Base-by-base conservation (phyloP, 306 rosid genomes). In the Cyclanthera cordifolia region DNA sequence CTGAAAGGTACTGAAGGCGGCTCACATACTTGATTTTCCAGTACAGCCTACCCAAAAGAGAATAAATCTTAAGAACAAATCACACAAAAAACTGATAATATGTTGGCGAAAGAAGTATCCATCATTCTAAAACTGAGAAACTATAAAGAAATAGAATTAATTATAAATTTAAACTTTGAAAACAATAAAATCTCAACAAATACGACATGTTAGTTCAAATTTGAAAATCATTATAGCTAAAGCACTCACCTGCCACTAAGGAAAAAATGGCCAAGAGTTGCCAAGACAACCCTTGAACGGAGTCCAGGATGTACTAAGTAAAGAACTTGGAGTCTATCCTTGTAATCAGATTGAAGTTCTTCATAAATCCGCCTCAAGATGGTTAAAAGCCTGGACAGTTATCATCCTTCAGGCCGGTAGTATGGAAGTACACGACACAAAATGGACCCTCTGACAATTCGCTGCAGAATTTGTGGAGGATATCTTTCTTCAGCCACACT, bases 291-390 rank as follows among this genome's bases (percentile, higher is more conserved):
- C 80, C 98, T 78, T 39, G 98, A 93, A 13, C 86, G 98, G 45
- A 93, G 85, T 21, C 98, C 95, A 24, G 96, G 98, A 72, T 93
- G 98, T 67, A 93, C 15, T 16, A 93, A 93, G 78, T 93, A 89
- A 69, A 93, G 58, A 75, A 80, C 74, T 77, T 87, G 85, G 80
- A 93, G 96, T 79, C 91, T 84, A 63, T 89, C 94, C 86, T 87
- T 89, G 71, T 84, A 76, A 34, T 82, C 84, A 58, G 76, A 49
- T 8, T 96, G 86, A 72, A 89, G 89, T 17, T 87, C 95, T 84
- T 93, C 98, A 61, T 89, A 93, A 73, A 93, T 90, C 96, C 95
- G 89, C 88, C 96, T 86, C 82, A 93, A 80, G 78, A 93, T 87
- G 41, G 95, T 93, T 1, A 93, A n/a, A n/a, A 46, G 64, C 98